Base-by-base conservation (phyloP, 2,329 filamentous ascomycete species). In the Colletotrichum sp. region DNA sequence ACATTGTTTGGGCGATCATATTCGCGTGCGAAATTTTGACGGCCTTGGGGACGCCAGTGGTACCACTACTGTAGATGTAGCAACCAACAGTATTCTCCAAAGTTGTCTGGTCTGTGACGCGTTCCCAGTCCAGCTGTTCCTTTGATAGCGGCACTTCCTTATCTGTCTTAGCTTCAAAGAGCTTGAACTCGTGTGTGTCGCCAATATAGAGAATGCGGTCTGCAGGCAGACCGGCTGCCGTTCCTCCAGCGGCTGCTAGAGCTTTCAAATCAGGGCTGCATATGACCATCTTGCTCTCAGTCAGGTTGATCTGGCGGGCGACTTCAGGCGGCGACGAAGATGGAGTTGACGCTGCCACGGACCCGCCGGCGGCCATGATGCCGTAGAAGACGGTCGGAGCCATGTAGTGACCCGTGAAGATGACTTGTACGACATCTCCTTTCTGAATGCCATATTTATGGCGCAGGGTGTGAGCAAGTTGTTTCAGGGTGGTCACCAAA, bases 321-420 rank as follows among this genome's bases (percentile, higher is more conserved):
- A 93, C 81, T 30, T 93, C 91, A 4, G 83, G 79, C 1, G 86
- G 83, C 0, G 90, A 91, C 7, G 86, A 88, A 1, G 87, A 85
- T 0, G 89, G 85, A 63, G 87, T 89, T 0, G 90, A 90, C 7
- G 90, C 88, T 8, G 89, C 90, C 78, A 91, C 93, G 30, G 93
- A 87, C 21, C 90, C 92, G 1, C 89, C 91, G 3, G 91, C 90
- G 5, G 89, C 91, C 62, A 93, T 85, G 68, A 92, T 87, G 16
- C 88, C 89, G 77, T 87, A 92, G 79, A 91, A 90, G 2, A 91
- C 78, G 15, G 88, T 85, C 0, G 90, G 87, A 0, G 92, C 84
- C 7, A 91, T 84, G 62, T 88, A 88, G 78, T 92, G 89, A 3
- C 91, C 91, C 0, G 88, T 88, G 1, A 89, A 90, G 32, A 92